phyloP scores from a whole-genome alignment of 108 stramenopile genomes.

The Mediolabrus comicus region DNA sequence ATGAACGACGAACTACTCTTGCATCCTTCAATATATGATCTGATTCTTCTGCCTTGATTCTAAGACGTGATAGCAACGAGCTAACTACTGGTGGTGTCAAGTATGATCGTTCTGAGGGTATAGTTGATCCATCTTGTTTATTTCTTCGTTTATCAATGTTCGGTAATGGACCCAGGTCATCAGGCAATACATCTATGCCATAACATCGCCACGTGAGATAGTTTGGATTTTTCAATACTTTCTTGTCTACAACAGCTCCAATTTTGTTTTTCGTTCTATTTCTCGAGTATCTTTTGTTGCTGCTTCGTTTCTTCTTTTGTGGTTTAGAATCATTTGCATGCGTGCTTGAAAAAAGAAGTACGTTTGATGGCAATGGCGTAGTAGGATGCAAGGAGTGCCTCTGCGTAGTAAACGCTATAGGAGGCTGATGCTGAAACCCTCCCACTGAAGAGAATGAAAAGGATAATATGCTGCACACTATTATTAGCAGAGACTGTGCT shows the following conservation, averaged over 20 bases:
- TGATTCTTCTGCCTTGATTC: constrained; percentile 18
- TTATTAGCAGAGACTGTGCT: neutral
- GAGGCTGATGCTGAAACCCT: neutral
- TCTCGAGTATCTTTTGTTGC: neutral
- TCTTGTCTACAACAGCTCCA: neutral
- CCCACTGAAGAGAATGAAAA: neutral
- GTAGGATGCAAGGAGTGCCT: neutral
- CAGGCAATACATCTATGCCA: constrained; percentile 72
- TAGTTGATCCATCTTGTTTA: neutral
- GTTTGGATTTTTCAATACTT: constrained; percentile 24
- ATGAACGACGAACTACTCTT: constrained; percentile 71
- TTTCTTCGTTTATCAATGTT: constrained; percentile 1
- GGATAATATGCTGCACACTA: too few species aligned
- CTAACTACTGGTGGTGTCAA: constrained; percentile 41
- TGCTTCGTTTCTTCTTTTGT: neutral
- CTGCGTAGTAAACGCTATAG: neutral
- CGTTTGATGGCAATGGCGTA: neutral
- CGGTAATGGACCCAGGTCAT: constrained; percentile 37
- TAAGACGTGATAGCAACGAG: constrained; percentile 37
- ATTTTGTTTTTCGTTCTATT: neutral
- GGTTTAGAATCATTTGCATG: neutral
- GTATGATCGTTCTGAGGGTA: constrained; percentile 32
- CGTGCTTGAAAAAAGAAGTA: neutral
- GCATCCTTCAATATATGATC: constrained; percentile 36
- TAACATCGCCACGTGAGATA: constrained; percentile 68